Base-by-base conservation (phyloP, 768 basidiomycete genomes). In the Naganishia vishniacii region DNA sequence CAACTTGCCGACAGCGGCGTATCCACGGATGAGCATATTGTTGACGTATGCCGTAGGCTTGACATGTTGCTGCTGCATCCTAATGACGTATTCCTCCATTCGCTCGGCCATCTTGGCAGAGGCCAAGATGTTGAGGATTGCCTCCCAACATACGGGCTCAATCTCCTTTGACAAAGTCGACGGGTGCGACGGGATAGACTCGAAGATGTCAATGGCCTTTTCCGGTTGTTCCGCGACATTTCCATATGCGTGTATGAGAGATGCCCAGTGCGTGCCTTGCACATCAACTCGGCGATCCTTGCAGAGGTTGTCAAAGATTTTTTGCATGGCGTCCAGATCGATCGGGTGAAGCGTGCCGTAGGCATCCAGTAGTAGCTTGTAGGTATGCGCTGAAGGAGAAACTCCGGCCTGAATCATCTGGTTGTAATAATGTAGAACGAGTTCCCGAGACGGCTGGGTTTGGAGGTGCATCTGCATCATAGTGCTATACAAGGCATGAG, bases 381-480 rank as follows among this genome's bases (percentile, higher is more conserved):
- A 99, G 11, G 94, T 97, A 77, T 98, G 89, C 6, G 86, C 85
- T 2, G 90, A 88, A 16, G 93, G 91, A 3, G 78, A 71, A 26
- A 98, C 85, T 0, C 81, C 78, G 3, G 82, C 85, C 29, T 76
- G 73, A 37, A 80, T 75, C 77, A 99, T 81, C 71, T 83, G 80
- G 49, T 87, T 73, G 75, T 88, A 88, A 75, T 86, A 98, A 69
- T 83, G 80, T 28, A 97, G 77, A 18, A 87, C 88, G 48, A 85
- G 83, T 28, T 82, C 82, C 59, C 91, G 84, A 67, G 89, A 86
- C 1, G 91, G 94, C 75, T 88, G 89, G n/a, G 88, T 91, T 61
- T 86, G 84, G 51, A 88, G 86, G 78, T 91, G 92, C 70, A 94
- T 81, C 76, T 99, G 95, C 84, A 99, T 97, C 92, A 99, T 95